Conservation (phyloP, 2,329 filamentous ascomycete genomes). For the Chrysoporthe cubensis region DNA sequence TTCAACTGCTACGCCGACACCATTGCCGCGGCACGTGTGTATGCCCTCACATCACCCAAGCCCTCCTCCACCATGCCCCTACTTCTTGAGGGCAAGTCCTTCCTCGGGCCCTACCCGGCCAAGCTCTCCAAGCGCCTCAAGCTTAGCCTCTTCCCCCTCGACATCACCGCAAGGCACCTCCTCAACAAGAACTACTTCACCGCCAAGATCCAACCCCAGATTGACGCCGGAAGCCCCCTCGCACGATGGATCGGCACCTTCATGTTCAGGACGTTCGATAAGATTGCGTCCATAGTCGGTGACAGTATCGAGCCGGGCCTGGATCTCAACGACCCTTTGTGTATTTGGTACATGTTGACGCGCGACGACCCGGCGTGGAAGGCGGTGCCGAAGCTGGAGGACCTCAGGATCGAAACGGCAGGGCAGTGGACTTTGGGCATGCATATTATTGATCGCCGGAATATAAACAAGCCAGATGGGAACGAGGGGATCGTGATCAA, state of each 20-base stretch:
- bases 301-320: constrained; percentile 62
- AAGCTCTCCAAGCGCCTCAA: constrained; percentile 66
- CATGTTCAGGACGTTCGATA: constrained; percentile 70
- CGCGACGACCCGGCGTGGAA: constrained; percentile 62
- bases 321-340: constrained; percentile 77
- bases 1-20: constrained; percentile 96
- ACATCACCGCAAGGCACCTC: constrained; percentile 74
- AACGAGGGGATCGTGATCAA: constrained; percentile 37
- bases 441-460: constrained; percentile 80
- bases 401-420: constrained; percentile 85
- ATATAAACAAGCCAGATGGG: constrained; percentile 55
- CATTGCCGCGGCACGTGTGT: constrained; percentile 75
- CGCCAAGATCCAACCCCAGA: constrained; percentile 55
- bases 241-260: constrained; percentile 76
- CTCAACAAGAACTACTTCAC: constrained; percentile 65
- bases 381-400: constrained; percentile 64
- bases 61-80: constrained; percentile 83
- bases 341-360: constrained; percentile 77
- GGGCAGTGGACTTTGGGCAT: constrained; percentile 96
- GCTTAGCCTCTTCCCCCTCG: constrained; percentile 74
- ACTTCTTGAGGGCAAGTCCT: constrained; percentile 53
- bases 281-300: constrained; percentile 66
- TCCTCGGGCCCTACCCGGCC: constrained; percentile 65
- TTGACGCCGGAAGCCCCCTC: constrained; percentile 69
- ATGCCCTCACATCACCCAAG: constrained; percentile 73